phyloP scores from a whole-genome alignment of 179 eudicot genomes.

The Amaranthus tricolor region DNA sequence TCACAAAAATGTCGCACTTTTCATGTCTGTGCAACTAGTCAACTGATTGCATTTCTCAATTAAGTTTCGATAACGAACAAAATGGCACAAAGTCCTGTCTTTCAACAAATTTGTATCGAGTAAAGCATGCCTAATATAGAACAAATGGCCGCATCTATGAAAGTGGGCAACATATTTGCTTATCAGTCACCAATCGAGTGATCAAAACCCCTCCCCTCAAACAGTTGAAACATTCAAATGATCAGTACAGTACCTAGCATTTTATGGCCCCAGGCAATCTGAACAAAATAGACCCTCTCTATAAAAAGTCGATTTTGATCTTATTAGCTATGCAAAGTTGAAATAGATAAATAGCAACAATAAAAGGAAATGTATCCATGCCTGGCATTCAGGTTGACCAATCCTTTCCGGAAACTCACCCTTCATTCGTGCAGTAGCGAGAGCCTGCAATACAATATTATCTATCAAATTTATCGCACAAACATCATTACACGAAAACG shows the following conservation, averaged over 20 bases:
- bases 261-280: too few species aligned
- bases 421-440: constrained; percentile 84
- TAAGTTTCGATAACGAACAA: neutral
- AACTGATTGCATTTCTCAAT: neutral
- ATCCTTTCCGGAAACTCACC: constrained; percentile 94
- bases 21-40: neutral
- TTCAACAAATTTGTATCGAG: neutral
- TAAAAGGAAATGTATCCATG: constrained; percentile 26
- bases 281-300: too few species aligned
- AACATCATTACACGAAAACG: constrained; percentile 11
- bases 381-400: constrained; percentile 99
- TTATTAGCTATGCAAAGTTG: neutral
- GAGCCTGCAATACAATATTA: constrained; percentile 53
- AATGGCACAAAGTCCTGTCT: neutral
- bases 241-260: neutral
- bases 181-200: neutral
- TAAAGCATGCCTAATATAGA: neutral
- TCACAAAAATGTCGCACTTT: neutral
- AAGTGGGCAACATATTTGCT: neutral
- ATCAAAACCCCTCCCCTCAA: neutral
- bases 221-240: neutral
- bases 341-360: neutral
- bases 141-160: neutral
- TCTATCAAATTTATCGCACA: constrained; percentile 29
- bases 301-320: too few species aligned